A percentile compares a stretch with the other conserved stretches of the same genome.
Conservation (phyloP, 2,329 filamentous ascomycete genomes). For the Diaporthe citriasiana region DNA sequence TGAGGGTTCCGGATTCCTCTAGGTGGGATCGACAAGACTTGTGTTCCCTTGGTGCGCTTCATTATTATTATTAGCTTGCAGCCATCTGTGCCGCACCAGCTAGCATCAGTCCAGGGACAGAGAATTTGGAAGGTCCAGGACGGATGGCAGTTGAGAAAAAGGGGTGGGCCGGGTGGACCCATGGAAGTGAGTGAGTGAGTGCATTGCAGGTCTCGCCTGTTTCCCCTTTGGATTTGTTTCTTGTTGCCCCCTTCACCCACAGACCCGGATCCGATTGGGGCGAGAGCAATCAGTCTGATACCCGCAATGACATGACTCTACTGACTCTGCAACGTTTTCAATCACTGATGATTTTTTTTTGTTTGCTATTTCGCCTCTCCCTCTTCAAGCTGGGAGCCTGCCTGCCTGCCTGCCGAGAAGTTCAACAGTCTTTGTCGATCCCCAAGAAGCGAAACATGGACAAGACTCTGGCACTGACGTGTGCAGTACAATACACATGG, state of each 20-base stretch:
- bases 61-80: conserved; percentile 2
- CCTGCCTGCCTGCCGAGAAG: conserved; percentile 21
- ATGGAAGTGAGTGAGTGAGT: neutral
- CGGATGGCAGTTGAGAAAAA: neutral
- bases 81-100: conserved; percentile 1
- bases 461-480: conserved; percentile 17
- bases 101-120: neutral
- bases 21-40: conserved; percentile 22
- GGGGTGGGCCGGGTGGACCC: neutral
- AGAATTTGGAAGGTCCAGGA: neutral
- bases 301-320: conserved; percentile 27
- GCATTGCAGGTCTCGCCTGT: neutral
- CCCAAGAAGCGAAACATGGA: conserved; percentile 5
- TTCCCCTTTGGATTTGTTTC: neutral
- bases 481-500: neutral
- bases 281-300: conserved; percentile 17
- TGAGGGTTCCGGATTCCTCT: neutral
- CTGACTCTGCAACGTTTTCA: conserved; percentile 11
- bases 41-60: neutral
- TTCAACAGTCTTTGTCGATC: conserved; percentile 1
- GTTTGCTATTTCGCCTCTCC: neutral
- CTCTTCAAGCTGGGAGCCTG: neutral
- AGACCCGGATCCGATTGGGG: conserved; percentile 14
- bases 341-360: neutral
- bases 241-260: neutral